A percentile compares a stretch with the other conserved stretches of the same genome.
Evolutionary conservation across 176 grass and related monocot genomes (phyloP).

Genomic region (Aegilops umbellulata): DNA sequence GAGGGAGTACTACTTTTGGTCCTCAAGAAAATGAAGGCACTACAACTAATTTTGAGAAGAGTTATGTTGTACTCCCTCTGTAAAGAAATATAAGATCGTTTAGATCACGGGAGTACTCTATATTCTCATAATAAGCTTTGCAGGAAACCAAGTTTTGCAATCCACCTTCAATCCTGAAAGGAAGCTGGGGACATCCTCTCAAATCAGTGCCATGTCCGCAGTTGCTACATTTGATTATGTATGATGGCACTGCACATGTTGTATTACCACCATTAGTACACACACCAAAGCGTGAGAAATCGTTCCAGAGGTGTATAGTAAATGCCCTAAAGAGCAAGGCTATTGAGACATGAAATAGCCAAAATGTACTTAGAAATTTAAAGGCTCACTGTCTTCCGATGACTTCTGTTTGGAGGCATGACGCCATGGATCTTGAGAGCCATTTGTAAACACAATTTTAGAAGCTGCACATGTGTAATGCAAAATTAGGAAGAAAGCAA

Average conservation of each 20-base stretch:
- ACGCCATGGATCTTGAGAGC: constrained; percentile 95
- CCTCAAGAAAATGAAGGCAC: not conserved
- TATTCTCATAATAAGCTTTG: not conserved
- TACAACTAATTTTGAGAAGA: not conserved
- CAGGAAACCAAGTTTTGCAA: not conserved
- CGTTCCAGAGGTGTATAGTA: not conserved
- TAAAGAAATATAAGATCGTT: no score
- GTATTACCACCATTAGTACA: not conserved
- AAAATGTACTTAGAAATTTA: constrained; percentile 24
- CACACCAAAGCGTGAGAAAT: not conserved
- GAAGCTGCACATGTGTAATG: constrained; percentile 48
- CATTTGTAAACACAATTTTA: constrained; percentile 88
- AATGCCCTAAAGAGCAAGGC: not conserved
- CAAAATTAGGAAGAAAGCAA: not conserved
- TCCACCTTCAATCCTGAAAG: constrained; percentile 80
- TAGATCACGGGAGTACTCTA: not conserved
- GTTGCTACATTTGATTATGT: constrained; percentile 83
- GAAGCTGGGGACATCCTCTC: constrained; percentile 84
- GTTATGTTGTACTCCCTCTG: not conserved
- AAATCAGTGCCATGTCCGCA: constrained; percentile 93
- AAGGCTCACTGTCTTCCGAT: constrained; percentile 59
- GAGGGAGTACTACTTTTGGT: not conserved
- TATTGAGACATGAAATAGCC: not conserved
- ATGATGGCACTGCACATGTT: constrained; percentile 77
- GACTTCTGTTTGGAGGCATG: constrained; percentile 95